Evolutionary conservation across 176 grass and related monocot species (phyloP).

Genomic region (Hsuehochloa calcarea): DNA sequence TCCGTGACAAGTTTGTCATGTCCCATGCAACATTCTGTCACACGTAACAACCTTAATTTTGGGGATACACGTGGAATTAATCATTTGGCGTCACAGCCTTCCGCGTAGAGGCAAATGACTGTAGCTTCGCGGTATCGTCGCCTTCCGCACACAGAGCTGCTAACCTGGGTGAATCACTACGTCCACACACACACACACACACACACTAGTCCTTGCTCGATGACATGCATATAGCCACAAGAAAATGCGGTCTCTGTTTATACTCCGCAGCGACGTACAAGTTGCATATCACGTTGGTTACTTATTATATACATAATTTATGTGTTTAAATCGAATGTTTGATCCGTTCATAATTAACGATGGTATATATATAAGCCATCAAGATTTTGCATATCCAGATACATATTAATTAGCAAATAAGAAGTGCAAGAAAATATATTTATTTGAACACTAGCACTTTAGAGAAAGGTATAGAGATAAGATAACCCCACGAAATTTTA

Average conservation of each 20-base stretch:
- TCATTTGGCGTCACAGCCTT: not conserved
- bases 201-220: not conserved
- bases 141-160: not conserved
- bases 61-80: not conserved
- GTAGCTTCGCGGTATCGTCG: not conserved
- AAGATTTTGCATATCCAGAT: not conserved
- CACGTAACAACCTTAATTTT: conserved; percentile 4
- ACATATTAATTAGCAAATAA: not conserved
- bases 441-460: too few species aligned
- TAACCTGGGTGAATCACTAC: not conserved
- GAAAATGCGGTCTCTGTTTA: too few species aligned
- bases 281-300: too few species aligned
- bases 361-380: not conserved
- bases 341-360: too few species aligned
- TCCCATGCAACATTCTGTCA: not conserved
- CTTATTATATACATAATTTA: too few species aligned
- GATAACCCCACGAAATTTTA: too few species aligned
- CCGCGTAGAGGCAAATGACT: not conserved
- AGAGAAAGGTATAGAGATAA: too few species aligned
- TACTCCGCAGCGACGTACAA: too few species aligned
- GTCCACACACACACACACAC: not conserved
- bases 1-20: not conserved
- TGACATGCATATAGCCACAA: too few species aligned
- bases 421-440: not conserved
- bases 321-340: too few species aligned